Evolutionary conservation across 768 basidiomycete genomes (phyloP).

Genomic region (Serendipita sp.): DNA sequence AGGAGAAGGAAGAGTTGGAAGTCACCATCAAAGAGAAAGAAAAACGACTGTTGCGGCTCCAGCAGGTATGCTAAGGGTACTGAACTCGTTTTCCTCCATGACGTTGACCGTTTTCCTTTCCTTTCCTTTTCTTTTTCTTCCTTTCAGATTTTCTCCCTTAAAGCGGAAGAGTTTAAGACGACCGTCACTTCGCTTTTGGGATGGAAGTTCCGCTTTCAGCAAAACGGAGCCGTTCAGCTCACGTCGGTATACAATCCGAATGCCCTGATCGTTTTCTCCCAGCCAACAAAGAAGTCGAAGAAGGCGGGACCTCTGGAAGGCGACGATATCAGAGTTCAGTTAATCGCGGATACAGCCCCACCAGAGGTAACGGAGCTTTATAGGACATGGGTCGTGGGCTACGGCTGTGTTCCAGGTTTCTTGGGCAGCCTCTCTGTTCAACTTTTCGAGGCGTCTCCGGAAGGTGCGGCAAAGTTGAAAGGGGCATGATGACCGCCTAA

Average conservation of each 20-base stretch:
- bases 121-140: neutral
- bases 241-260: constrained; percentile 81
- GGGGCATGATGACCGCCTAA: neutral
- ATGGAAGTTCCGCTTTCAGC: constrained; percentile 81
- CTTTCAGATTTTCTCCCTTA: constrained; percentile 77
- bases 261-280: constrained; percentile 66
- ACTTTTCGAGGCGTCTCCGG: constrained; percentile 1
- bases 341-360: neutral
- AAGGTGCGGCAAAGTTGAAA: neutral
- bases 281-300: constrained; percentile 7
- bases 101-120: neutral
- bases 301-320: constrained; percentile 1
- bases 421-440: constrained; percentile 3
- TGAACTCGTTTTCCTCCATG: neutral
- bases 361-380: constrained; percentile 4
- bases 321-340: constrained; percentile 2
- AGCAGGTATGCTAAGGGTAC: constrained; percentile 43
- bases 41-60: constrained; percentile 60
- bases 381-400: constrained; percentile 1
- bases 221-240: constrained; percentile 77
- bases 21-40: constrained; percentile 58
- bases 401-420: constrained; percentile 5
- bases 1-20: constrained; percentile 55
- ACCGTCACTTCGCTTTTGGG: constrained; percentile 81
- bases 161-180: constrained; percentile 82